Conservation (phyloP, 2,329 filamentous ascomycete species). For the Microcyclospora pomicola region DNA sequence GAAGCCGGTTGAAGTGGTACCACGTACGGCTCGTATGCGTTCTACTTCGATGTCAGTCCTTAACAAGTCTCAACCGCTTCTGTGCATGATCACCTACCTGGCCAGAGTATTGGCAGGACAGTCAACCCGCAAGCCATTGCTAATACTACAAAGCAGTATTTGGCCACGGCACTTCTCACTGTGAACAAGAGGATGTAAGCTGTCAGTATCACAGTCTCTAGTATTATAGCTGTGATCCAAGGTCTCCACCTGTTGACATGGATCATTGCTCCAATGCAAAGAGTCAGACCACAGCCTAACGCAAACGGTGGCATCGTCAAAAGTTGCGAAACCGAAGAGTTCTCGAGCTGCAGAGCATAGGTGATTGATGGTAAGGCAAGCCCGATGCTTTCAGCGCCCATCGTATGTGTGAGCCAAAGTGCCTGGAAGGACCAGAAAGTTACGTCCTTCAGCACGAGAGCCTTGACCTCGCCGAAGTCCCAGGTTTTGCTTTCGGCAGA, state of each 20-base stretch:
- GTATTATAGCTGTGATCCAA: conserved; percentile 11
- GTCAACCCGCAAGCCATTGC: conserved; percentile 27
- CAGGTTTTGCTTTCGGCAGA: conserved; percentile 10
- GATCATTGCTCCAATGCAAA: conserved; percentile 11
- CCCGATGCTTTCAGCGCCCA: conserved; percentile 25
- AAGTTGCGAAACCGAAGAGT: conserved; percentile 27
- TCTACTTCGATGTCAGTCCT: conserved; percentile 10
- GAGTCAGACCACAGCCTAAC: conserved; percentile 9
- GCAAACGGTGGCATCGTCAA: conserved; percentile 23
- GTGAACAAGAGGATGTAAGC: conserved; percentile 30
- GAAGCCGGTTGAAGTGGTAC: conserved; percentile 27
- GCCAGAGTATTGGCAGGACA: conserved; percentile 29
- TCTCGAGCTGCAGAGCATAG: conserved; percentile 29
- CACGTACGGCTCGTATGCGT: conserved; percentile 26
- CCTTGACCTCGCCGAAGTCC: conserved; percentile 8
- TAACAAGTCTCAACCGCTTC: too few species aligned
- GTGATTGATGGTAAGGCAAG: conserved; percentile 29
- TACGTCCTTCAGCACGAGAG: conserved; percentile 9
- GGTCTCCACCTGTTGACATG: conserved; percentile 5
- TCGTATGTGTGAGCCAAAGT: conserved; percentile 16
- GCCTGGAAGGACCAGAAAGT: conserved; percentile 9
- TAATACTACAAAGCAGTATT: conserved; percentile 29
- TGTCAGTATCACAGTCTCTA: conserved; percentile 24
- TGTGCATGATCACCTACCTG: conserved; percentile 3
- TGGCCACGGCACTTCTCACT: conserved; percentile 22